Evolutionary conservation across 352 stramenopile species (phyloP).

Genomic region (Peronospora destructor): DNA sequence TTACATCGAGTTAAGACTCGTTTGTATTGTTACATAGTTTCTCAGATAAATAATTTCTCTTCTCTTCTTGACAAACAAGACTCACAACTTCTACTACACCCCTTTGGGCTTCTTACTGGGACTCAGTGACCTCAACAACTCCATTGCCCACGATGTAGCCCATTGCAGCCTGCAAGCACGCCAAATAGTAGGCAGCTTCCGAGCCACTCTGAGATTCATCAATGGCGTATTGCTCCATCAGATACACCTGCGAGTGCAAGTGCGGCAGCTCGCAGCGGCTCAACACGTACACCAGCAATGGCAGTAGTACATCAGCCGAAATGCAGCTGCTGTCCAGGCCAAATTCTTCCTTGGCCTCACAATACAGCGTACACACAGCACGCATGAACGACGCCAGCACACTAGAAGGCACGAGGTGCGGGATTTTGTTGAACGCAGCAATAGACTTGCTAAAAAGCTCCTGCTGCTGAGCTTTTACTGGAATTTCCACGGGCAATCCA

Average conservation of each 20-base stretch:
- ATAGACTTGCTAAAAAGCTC: slow-evolving; percentile 51
- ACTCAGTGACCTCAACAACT: slow-evolving; percentile 14
- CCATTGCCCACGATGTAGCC: slow-evolving; percentile 64
- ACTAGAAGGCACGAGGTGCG: slow-evolving; percentile 62
- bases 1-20: slow-evolving; percentile 21
- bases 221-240: slow-evolving; percentile 76
- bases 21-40: slow-evolving; percentile 33
- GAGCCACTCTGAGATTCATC: slow-evolving; percentile 60
- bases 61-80: slow-evolving; percentile 4
- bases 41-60: slow-evolving; percentile 29
- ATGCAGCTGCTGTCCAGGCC: slow-evolving; percentile 44
- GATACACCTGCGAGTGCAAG: slow-evolving; percentile 67
- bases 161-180: slow-evolving; percentile 69
- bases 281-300: slow-evolving; percentile 67
- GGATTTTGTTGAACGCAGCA: slow-evolving; percentile 59
- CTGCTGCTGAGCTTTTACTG: slow-evolving; percentile 12
- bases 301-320: slow-evolving; percentile 72
- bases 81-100: slow-evolving; percentile 11
- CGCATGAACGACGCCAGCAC: slow-evolving; percentile 55
- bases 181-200: slow-evolving; percentile 78
- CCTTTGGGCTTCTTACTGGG: slow-evolving; percentile 1
- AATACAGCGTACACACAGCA: slow-evolving; percentile 62
- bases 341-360: slow-evolving; percentile 43
- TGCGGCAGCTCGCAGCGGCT: slow-evolving; percentile 61
- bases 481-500: slow-evolving; percentile 40